phyloP scores from a whole-genome alignment of 352 stramenopile species.

The Hyaloperonospora brassicae region DNA sequence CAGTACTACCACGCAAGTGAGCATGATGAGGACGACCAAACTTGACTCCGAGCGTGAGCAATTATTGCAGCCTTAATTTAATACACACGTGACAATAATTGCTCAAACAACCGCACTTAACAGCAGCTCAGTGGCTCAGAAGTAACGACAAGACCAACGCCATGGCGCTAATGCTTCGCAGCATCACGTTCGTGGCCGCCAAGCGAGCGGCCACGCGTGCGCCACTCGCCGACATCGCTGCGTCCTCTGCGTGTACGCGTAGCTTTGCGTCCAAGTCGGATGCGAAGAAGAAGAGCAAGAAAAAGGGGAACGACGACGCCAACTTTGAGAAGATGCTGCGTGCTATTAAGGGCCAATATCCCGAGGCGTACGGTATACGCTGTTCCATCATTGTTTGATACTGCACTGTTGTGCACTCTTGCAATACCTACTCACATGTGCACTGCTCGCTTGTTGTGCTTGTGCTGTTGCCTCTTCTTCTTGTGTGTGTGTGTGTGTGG shows the following conservation, averaged over 20 bases:
- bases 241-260: slow-evolving; percentile 15
- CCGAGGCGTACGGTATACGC: slow-evolving; percentile 42
- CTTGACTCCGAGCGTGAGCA: no score
- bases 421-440: no score
- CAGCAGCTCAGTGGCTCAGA: neutral
- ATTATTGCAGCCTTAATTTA: no score
- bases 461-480: neutral
- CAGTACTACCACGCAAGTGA: no score
- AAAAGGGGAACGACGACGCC: slow-evolving; percentile 43
- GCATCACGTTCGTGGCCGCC: slow-evolving; percentile 22
- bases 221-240: slow-evolving; percentile 7
- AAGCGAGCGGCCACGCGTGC: slow-evolving; percentile 18
- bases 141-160: neutral
- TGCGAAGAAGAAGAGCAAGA: slow-evolving; percentile 50
- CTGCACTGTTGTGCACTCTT: neutral
- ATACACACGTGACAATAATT: neutral
- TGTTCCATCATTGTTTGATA: neutral
- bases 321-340: slow-evolving; percentile 85
- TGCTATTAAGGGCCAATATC: slow-evolving; percentile 69
- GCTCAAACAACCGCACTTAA: neutral
- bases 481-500: neutral
- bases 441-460: no score
- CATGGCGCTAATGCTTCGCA: slow-evolving; percentile 27
- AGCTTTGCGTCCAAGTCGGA: slow-evolving; percentile 49
- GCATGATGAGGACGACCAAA: no score